Evolutionary conservation across 441 rosid genomes (phyloP), one percentile per base, ranked within the genome.

Genomic region (Gossypium davidsonii): DNA sequence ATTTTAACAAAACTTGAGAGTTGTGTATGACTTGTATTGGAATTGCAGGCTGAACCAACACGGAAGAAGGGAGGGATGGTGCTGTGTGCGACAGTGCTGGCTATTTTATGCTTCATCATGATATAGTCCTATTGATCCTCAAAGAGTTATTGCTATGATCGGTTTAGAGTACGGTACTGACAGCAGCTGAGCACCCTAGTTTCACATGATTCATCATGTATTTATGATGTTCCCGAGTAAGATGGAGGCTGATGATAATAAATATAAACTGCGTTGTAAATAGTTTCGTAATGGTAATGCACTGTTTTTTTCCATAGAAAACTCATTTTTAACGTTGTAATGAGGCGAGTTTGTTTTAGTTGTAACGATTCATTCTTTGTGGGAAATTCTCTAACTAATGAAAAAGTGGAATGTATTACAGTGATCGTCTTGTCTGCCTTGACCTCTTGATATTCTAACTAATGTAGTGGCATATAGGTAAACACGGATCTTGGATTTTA

Each of bases 61-160:
- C 97, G 93, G 53, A 87, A 93, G 23, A 21, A 21, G 23, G 65
- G 97, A 8, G 97, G 98, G 68, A 89, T 91, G 94, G 97, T 90
- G 82, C 91, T 78, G 91, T 95, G 98, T 61, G 97, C 95, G 1
- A 86, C 96, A 0, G 88, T 86, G 49, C 97, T 95, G 2, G 91
- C 91, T 49, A 85, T 93, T 71, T 86, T 95, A 84, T 95, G 99
- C 84, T 75, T 91, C 72, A 68, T 91, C 77, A 93, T 95, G 99
- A 21, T 21, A 77, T 93, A 84, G 78, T 87, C 72, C 95, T 95
- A 75, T 82, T 95, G 61, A 67, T 95, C 72, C 85, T 95, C 56
- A 93, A 93, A 88, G 83, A 80, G 69, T 67, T 90, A 8, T 58
- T 91, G 53, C 83, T 91, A 39, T 90, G 88, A 88, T 67, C 63